Percentiles rank a stretch among this genome's conserved stretches.
These are phyloP conservation scores for Verticillium albo-atrum DNA, from an alignment of 2,329 filamentous ascomycete genomes.

Conservation along the genomic window DNA sequence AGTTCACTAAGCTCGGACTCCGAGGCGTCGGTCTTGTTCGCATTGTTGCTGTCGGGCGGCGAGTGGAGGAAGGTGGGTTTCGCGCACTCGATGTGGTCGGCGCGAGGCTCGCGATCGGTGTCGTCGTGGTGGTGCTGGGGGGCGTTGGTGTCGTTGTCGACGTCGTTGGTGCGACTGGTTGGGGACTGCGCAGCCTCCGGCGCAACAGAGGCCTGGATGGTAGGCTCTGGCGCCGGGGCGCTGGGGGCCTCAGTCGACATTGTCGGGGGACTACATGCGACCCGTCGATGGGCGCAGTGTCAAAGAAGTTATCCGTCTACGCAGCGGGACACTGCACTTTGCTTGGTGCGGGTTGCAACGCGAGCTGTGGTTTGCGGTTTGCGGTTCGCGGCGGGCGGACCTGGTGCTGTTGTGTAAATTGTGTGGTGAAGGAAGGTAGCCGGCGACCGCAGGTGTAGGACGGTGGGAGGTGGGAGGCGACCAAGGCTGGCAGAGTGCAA, in stretches of 20 bases:
- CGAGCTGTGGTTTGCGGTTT: too few relatives aligned
- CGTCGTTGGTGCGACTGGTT: conserved; percentile 3
- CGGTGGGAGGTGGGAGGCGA: neutral
- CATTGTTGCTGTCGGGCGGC: conserved; percentile 60
- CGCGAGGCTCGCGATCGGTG: conserved; percentile 13
- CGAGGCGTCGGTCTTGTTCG: conserved; percentile 53
- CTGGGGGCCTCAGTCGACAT: conserved; percentile 55
- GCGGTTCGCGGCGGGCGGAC: neutral
- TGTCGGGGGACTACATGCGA: conserved; percentile 41
- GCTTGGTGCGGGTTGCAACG: neutral
- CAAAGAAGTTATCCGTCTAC: neutral
- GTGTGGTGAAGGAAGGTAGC: neutral
- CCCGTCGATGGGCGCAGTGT: conserved; percentile 3
- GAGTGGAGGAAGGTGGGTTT: conserved; percentile 53
- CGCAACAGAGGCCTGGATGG: conserved; percentile 14
- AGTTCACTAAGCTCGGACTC: conserved; percentile 65
- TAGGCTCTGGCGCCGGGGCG: conserved; percentile 37
- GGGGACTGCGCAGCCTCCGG: conserved; percentile 11
- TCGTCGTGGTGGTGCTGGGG: conserved; percentile 17
- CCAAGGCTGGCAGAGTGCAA: neutral
- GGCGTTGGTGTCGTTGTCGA: conserved; percentile 13
- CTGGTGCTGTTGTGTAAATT: neutral
- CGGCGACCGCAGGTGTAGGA: neutral
- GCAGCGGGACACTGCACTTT: neutral
- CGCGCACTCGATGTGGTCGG: conserved; percentile 26